Percentiles rank a stretch among this genome's conserved stretches.
These are phyloP conservation scores for Penicillium janthinellum DNA, from an alignment of 2,329 filamentous ascomycete genomes.

Conservation along the genomic window DNA sequence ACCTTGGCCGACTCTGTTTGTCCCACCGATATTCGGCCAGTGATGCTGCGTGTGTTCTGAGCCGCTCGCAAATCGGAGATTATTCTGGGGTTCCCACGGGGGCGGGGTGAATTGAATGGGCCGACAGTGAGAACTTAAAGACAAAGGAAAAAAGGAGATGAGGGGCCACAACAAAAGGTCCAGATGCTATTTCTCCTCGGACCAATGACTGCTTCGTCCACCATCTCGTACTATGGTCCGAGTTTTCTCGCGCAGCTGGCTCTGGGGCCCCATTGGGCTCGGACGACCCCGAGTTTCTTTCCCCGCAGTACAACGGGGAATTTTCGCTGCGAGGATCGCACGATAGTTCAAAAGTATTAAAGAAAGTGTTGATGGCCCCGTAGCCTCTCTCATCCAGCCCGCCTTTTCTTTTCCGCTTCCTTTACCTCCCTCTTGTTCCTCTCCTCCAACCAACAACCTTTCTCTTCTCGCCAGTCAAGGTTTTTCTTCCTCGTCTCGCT, in stretches of 20 bases:
- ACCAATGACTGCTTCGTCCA: neutral
- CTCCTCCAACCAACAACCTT: neutral
- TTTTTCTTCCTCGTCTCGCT: neutral
- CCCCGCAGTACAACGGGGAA: neutral
- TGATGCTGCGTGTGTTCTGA: neutral
- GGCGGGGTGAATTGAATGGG: neutral
- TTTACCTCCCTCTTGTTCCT: neutral
- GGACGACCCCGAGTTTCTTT: neutral
- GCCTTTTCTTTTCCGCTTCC: neutral
- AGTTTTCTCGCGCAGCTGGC: neutral
- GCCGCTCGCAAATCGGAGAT: neutral
- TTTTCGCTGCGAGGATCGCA: neutral
- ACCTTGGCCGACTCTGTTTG: slow-evolving; percentile 16
- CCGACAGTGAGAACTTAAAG: neutral
- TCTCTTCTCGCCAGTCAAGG: neutral
- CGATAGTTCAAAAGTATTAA: slow-evolving; percentile 8
- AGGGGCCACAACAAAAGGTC: neutral
- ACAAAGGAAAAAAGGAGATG: neutral
- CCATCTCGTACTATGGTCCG: neutral
- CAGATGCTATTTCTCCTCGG: neutral
- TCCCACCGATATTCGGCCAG: slow-evolving; percentile 16
- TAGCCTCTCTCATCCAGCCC: neutral
- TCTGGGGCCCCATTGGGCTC: neutral
- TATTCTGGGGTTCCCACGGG: slow-evolving; percentile 1
- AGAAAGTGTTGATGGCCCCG: neutral